Conservation (phyloP, 768 basidiomycete genomes). For the Boletus edulis region DNA sequence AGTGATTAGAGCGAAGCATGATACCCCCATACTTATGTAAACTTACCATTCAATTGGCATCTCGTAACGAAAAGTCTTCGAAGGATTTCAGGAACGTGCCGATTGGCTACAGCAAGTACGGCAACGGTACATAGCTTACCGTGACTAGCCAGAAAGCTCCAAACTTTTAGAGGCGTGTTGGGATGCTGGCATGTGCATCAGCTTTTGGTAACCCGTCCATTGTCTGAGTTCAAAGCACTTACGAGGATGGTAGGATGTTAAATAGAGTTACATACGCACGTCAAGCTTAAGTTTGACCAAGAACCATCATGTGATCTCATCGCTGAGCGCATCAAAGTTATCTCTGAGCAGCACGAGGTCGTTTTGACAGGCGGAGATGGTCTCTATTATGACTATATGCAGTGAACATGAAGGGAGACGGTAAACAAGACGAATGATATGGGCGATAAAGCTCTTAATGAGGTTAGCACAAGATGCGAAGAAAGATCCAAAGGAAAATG, state of each 20-base stretch:
- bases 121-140: neutral
- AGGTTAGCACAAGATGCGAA: neutral
- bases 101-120: constrained; percentile 1
- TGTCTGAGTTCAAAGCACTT: constrained; percentile 19
- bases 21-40: neutral
- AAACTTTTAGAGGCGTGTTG: neutral
- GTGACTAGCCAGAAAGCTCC: neutral
- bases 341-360: neutral
- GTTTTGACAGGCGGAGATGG: constrained; percentile 5
- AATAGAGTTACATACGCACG: constrained; percentile 20
- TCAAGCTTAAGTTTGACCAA: constrained; percentile 23
- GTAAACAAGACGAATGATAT: constrained; percentile 4
- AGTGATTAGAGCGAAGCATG: constrained; percentile 3
- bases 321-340: neutral
- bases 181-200: constrained; percentile 12
- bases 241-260: neutral
- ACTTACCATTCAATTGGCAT: constrained; percentile 8
- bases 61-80: constrained; percentile 6
- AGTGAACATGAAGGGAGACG: constrained; percentile 12
- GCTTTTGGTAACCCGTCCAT: constrained; percentile 3
- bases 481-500: constrained; percentile 8
- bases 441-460: constrained; percentile 1
- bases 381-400: constrained; percentile 17
- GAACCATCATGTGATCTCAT: constrained; percentile 4
- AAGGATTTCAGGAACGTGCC: neutral